These are phyloP conservation scores for Avena eriantha DNA, from an alignment of 176 grass and related monocot genomes.

Conservation along the genomic window DNA sequence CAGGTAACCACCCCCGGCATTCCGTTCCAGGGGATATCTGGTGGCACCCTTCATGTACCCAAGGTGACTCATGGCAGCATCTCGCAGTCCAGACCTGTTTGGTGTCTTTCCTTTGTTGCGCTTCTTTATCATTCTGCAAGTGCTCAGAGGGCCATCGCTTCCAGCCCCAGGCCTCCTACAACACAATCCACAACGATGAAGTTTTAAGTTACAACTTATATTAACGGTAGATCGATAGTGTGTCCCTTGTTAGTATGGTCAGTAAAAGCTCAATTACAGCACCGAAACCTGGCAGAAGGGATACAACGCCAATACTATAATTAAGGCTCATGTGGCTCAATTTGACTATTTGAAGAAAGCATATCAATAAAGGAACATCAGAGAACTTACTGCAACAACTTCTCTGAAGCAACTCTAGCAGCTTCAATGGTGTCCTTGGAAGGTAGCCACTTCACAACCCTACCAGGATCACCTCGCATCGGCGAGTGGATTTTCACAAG, in stretches of 20 bases:
- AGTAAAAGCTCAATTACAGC: conserved; percentile 2
- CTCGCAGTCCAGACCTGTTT: conserved; percentile 52
- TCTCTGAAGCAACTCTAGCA: conserved; percentile 85
- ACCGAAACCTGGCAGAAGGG: not conserved
- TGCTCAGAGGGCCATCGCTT: conserved; percentile 47
- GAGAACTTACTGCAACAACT: conserved; percentile 72
- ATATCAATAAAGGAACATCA: not conserved
- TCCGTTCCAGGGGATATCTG: conserved; percentile 78
- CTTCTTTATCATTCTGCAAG: conserved; percentile 75
- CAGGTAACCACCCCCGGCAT: conserved; percentile 61
- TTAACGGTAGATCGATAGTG: not conserved
- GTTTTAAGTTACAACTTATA: not conserved
- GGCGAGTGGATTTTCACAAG: conserved; percentile 98
- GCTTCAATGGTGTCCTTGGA: conserved; percentile 59
- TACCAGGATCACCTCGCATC: conserved; percentile 78
- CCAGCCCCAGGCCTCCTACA: conserved; percentile 80
- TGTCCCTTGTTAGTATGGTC: not conserved
- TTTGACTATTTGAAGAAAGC: not conserved
- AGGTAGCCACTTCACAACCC: conserved; percentile 69
- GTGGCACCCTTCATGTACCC: conserved; percentile 61
- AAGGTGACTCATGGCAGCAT: conserved; percentile 66
- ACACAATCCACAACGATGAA: conserved; percentile 23
- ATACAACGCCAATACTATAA: not conserved
- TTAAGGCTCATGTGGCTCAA: not conserved
- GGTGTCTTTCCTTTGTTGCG: conserved; percentile 56